Evolutionary conservation across 345 rosid species (phyloP).

Genomic region (Brassica nigra): DNA sequence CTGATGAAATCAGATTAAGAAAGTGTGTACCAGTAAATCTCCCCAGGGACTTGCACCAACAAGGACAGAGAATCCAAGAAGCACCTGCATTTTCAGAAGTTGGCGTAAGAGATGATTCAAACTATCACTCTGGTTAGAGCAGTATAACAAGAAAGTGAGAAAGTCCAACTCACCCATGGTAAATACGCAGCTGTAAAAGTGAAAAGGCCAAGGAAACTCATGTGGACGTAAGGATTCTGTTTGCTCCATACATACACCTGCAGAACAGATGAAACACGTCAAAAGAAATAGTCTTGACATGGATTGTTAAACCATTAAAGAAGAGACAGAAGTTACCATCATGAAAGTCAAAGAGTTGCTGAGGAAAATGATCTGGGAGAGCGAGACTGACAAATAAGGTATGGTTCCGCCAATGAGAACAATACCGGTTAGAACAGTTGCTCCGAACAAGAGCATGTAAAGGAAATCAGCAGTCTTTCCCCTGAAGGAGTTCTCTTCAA

Average conservation of each 20-base stretch:
- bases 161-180: slow-evolving; percentile 80
- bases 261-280: background rate
- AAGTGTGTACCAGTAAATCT: slow-evolving; percentile 73
- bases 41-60: slow-evolving; percentile 98
- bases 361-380: slow-evolving; percentile 89
- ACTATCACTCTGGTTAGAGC: background rate
- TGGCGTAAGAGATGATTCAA: background rate
- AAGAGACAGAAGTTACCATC: slow-evolving; percentile 58
- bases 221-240: slow-evolving; percentile 95
- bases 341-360: slow-evolving; percentile 99
- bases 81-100: slow-evolving; percentile 57
- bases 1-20: background rate
- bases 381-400: slow-evolving; percentile 85
- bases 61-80: slow-evolving; percentile 91
- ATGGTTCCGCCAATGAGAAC: slow-evolving; percentile 94
- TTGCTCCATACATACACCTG: slow-evolving; percentile 99
- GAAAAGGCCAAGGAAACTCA: slow-evolving; percentile 97
- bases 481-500: slow-evolving; percentile 96
- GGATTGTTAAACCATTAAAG: background rate
- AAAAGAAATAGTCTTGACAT: background rate
- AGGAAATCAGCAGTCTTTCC: slow-evolving; percentile 98
- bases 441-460: slow-evolving; percentile 96
- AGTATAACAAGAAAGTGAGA: background rate
- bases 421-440: slow-evolving; percentile 76
- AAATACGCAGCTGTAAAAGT: slow-evolving; percentile 94